Percentiles rank a stretch among this genome's conserved stretches.
phyloP scores from a whole-genome alignment of 2,329 filamentous ascomycete species.

The Fonsecaea pedrosoi region DNA sequence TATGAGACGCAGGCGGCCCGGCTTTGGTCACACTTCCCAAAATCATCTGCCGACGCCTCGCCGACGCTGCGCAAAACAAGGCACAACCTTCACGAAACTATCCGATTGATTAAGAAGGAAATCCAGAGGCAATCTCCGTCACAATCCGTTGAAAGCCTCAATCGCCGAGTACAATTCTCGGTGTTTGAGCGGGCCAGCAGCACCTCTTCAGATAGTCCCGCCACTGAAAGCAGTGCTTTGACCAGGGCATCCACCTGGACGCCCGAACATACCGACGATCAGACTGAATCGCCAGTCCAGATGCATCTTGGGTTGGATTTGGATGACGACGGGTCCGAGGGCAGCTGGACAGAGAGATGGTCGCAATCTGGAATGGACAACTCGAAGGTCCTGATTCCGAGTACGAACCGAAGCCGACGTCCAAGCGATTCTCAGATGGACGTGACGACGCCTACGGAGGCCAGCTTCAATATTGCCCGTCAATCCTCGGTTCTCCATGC shows the following conservation, averaged over 20 bases:
- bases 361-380: constrained; percentile 25
- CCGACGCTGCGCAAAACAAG: constrained; percentile 47
- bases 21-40: constrained; percentile 50
- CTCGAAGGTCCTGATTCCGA: constrained; percentile 19
- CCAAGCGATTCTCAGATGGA: constrained; percentile 33
- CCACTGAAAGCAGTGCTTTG: constrained; percentile 39
- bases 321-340: constrained; percentile 29
- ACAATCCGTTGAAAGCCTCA: constrained; percentile 45
- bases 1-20: constrained; percentile 55
- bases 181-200: constrained; percentile 57
- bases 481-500: constrained; percentile 33
- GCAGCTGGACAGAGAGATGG: constrained; percentile 31
- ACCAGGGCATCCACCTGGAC: constrained; percentile 40
- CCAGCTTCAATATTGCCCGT: constrained; percentile 1
- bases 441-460: constrained; percentile 38
- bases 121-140: constrained; percentile 52
- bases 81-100: constrained; percentile 45
- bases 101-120: constrained; percentile 49
- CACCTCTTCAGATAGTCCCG: constrained; percentile 52
- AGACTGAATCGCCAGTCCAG: constrained; percentile 34
- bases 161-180: constrained; percentile 47
- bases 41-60: constrained; percentile 42
- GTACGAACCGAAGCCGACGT: constrained; percentile 11
- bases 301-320: constrained; percentile 32
- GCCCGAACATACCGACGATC: constrained; percentile 31